Evolutionary conservation across 2,329 filamentous ascomycete genomes (phyloP).

Genomic region (Sporothrix humicola): DNA sequence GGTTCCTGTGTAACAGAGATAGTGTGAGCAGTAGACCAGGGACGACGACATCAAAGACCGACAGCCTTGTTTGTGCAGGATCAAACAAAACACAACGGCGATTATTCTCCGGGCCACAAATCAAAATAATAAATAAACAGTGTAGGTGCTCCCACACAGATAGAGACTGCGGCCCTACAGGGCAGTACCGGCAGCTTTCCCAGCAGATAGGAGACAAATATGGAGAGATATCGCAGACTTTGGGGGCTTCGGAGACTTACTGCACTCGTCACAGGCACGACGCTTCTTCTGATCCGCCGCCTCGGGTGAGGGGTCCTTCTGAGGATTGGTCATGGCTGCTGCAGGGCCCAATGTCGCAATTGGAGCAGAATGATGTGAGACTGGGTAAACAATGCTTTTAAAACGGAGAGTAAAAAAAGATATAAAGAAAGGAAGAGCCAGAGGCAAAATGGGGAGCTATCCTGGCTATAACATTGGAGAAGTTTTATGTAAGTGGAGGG

Average conservation of each 20-base stretch:
- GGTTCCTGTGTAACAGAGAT: constrained; percentile 51
- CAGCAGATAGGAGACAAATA: background rate
- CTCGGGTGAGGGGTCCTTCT: background rate
- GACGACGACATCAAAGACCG: background rate
- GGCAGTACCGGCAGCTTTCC: background rate
- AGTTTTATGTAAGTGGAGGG: constrained; percentile 2
- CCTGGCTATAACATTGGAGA: constrained; percentile 20
- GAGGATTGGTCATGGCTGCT: background rate
- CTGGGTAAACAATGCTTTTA: background rate
- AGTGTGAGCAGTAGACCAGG: constrained; percentile 1
- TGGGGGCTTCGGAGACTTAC: constrained; percentile 51
- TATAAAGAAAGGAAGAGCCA: background rate
- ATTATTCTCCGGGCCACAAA: background rate
- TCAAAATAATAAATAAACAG: constrained; percentile 1
- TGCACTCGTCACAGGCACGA: constrained; percentile 70
- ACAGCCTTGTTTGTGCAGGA: background rate
- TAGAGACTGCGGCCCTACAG: background rate
- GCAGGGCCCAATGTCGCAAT: background rate
- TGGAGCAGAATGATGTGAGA: background rate
- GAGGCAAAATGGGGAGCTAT: no score
- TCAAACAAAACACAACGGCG: background rate
- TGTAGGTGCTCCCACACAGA: background rate
- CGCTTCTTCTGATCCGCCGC: constrained; percentile 51
- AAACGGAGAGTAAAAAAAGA: background rate
- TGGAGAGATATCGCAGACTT: constrained; percentile 17